Evolutionary conservation across 2,329 filamentous ascomycete genomes (phyloP).

Genomic region (Hymenoscyphus albidus): DNA sequence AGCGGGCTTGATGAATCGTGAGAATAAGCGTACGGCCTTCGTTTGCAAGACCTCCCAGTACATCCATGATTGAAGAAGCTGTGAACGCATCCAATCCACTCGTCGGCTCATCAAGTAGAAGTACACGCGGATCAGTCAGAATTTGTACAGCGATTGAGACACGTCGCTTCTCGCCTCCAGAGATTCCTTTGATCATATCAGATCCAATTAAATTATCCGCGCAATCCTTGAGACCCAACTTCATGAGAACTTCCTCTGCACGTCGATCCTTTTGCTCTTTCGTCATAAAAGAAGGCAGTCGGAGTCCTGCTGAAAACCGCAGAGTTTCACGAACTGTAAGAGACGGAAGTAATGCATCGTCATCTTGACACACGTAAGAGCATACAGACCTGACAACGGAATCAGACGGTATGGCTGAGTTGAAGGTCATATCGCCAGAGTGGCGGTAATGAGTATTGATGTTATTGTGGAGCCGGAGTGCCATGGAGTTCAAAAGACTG

Average conservation of each 20-base stretch:
- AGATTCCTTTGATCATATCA: slow-evolving; percentile 72
- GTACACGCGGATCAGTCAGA: slow-evolving; percentile 67
- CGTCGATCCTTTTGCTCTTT: slow-evolving; percentile 61
- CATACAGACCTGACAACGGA: slow-evolving; percentile 68
- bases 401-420: slow-evolving; percentile 63
- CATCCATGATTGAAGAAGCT: slow-evolving; percentile 71
- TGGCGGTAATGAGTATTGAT: slow-evolving; percentile 58
- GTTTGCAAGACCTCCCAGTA: slow-evolving; percentile 64
- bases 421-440: slow-evolving; percentile 64
- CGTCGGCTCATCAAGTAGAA: slow-evolving; percentile 73
- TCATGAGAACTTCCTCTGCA: slow-evolving; percentile 68
- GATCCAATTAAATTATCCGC: slow-evolving; percentile 71
- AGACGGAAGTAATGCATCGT: slow-evolving; percentile 69
- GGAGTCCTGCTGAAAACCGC: slow-evolving; percentile 64
- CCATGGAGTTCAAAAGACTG: slow-evolving; percentile 69
- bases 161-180: slow-evolving; percentile 73
- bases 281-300: slow-evolving; percentile 67
- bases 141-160: slow-evolving; percentile 77
- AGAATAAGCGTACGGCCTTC: slow-evolving; percentile 71
- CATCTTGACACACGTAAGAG: slow-evolving; percentile 75
- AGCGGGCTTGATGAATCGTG: slow-evolving; percentile 76
- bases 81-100: slow-evolving; percentile 76
- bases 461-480: slow-evolving; percentile 60
- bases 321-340: slow-evolving; percentile 74
- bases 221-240: slow-evolving; percentile 75